Evolutionary conservation across 352 stramenopile genomes (phyloP), one percentile per base, ranked within the genome.

Genomic region (Globisporangium paroecandrum): DNA sequence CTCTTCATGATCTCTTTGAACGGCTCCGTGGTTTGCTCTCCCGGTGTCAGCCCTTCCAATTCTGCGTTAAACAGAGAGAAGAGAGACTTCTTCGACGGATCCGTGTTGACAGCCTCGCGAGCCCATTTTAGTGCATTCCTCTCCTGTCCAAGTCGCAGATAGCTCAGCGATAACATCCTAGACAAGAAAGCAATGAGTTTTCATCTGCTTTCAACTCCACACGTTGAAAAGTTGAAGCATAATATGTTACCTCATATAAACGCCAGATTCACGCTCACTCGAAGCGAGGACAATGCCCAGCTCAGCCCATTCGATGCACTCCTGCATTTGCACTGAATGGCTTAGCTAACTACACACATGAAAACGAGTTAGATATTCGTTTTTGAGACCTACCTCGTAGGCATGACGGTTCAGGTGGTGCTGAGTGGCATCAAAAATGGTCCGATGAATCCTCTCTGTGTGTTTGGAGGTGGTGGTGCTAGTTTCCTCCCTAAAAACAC

Each of bases 1-100:
- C 76, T 62, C 1, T 75, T 56, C 18, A 91, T 62, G 27, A 83
- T 68, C 8, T 66, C 22, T 13, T 66, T 34, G 10, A 76, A 38
- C 4, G 62, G 43, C 22, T 74, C 46, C 1, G 25, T 62, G 1
- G 46, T 4, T 60, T 74, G 34, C 9, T 74, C 69, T 36, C 54
- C 24, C 7, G 25, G 57, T 51, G 69, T 47, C 15, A 76, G 36
- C 1, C 53, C 13, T 32, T 57, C 59, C 13, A 93, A 58, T 34
- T 63, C 68, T 36, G 65, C 78, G 69, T 84, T 77, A 54, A 93
- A 86, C 27, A 86, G 22, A n/a, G 65, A 68, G 62, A 89, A 83
- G 0, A 91, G 46, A 8, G 82, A 94, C 59, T 82, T 77, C 53
- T 90, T 91, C 1, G 81, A 87, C 36, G 69, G 57, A 29, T 92